Conservation (phyloP, 169 alveolate genomes). For the Plasmodium relictum region DNA sequence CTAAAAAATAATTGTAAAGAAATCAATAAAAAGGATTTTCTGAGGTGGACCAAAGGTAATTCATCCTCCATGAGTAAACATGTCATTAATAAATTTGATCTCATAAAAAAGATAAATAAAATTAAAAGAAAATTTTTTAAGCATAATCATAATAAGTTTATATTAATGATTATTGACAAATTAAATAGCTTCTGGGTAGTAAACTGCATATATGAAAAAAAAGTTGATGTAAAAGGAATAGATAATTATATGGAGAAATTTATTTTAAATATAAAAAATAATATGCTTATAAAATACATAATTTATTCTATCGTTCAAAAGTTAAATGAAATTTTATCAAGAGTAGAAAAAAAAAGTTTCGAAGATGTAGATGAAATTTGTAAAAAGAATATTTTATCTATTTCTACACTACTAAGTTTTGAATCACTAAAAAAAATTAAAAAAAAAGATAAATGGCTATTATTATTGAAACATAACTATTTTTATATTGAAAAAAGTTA, state of each 20-base stretch:
- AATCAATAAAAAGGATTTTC: neutral
- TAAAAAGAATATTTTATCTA: constrained; percentile 6
- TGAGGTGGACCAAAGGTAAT: neutral
- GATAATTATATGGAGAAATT: neutral
- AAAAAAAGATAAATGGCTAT: constrained; percentile 51
- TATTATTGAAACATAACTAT: constrained; percentile 35
- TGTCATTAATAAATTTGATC: constrained; percentile 6
- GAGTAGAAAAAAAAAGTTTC: constrained; percentile 8
- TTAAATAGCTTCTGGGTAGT: constrained; percentile 10
- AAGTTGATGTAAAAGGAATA: neutral
- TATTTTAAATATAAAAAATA: constrained; percentile 20
- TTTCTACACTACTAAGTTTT: constrained; percentile 18
- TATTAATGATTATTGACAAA: constrained; percentile 8
- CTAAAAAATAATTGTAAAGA: neutral
- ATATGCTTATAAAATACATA: constrained; percentile 32
- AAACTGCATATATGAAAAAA: neutral
- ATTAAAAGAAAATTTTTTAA: constrained; percentile 27
- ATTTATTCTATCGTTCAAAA: constrained; percentile 14
- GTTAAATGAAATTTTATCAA: constrained; percentile 15
- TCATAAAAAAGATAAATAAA: constrained; percentile 30
- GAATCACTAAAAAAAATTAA: constrained; percentile 33
- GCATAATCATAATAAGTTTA: constrained; percentile 4
- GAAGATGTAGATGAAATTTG: constrained; percentile 12
- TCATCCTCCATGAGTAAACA: constrained; percentile 10
- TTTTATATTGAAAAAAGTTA: constrained; percentile 56